Evolutionary conservation across 1,284 basidiomycete genomes (phyloP), one percentile per base, ranked within the genome.

Genomic region (Microbotryum scabiosae): DNA sequence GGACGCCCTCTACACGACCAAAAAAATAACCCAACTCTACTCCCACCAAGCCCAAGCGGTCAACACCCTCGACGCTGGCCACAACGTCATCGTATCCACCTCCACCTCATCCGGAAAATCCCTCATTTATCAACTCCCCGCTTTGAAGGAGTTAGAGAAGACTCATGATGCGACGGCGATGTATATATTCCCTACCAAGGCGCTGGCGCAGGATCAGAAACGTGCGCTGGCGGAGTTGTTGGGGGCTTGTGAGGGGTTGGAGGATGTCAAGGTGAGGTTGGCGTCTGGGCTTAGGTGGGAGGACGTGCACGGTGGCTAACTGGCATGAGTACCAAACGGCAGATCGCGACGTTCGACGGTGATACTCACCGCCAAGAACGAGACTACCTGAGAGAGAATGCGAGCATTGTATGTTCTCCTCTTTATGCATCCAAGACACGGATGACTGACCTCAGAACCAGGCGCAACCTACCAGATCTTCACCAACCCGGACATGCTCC

Each of bases 161-260:
- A 81, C 88, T 71, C 72, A 73, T 4, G 71, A 75, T 18, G 73
- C 86, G 3, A 92, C 85, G 0, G 89, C 88, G 1, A 81, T 94
- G 54, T 88, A 90, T 71, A 82, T 94, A 52, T 94, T 92, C 70
- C 91, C 90, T 1, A 94, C 91, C 1, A 94, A 94, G 85, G 90
- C 90, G 10, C 78, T 94, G 32, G 90, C 91, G 1, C 91, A 94
- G 75, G 90, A 94, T 72, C 91, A 94, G 74, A 83, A 81, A 65
- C 75, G 77, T 4, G 83, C 85, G 0, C 74, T 91, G 47, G 82
- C 86, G 60, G 82, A 85, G 57, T 72, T 94, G 6, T 70, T 93
- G 1, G 78, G 71, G 60, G 78, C 79, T 10, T 86, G 83, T 72
- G 79, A 83, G 0, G 82, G 83, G 5, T 78, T 90, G 14, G 80